Evolutionary conservation across 1,284 basidiomycete species (phyloP), one percentile per base, ranked within the genome.

Genomic region (Fomitopsis schrenkii): DNA sequence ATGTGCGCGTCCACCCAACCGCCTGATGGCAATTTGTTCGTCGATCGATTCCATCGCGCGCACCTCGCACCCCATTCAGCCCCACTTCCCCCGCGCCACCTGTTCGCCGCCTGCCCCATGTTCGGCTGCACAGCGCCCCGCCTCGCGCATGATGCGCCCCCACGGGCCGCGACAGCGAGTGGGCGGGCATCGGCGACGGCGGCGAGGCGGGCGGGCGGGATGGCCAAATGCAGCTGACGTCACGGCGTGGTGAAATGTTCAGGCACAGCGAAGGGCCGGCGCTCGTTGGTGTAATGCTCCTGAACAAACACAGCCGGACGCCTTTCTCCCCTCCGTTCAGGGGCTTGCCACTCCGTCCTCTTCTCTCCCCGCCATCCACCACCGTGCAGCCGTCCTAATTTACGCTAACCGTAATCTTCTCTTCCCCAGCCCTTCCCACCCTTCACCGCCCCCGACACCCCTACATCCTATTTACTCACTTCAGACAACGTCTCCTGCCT

Each of bases 401-500:
- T 54, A 54, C 52, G 22, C 52, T 54, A 19, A 54, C 52, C 36
- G 35, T 54, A 54, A 54, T 54, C 52, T 40, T 40, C 48, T n/a
- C 52, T 15, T 38, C 36, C 2, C 35, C 50, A 53, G 50, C 28
- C 33, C 33, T 36, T 36, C 30, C 30, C 33, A 2, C 9, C 7
- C 6, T n/a, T 33, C 7, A 9, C 50, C 5, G 4, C 33, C 15
- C 5, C 26, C 15, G 36, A 30, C 14, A 12, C 15, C 30, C 17
- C 8, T 36, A 36, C 50, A 53, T 15, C 28, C 35, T 30, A 38
- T 33, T n/a, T 50, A 14, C 28, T 15, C 19, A 12, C 26, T 33
- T 30, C 28, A 33, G 48, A 50, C 28, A 30, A 33, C 48, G 28
- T 26, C 12, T 30, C 48, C 28, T 33, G 30, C 28, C 28, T 50